Conservation (phyloP, 768 basidiomycete species). For the Collybiopsis confluens region DNA sequence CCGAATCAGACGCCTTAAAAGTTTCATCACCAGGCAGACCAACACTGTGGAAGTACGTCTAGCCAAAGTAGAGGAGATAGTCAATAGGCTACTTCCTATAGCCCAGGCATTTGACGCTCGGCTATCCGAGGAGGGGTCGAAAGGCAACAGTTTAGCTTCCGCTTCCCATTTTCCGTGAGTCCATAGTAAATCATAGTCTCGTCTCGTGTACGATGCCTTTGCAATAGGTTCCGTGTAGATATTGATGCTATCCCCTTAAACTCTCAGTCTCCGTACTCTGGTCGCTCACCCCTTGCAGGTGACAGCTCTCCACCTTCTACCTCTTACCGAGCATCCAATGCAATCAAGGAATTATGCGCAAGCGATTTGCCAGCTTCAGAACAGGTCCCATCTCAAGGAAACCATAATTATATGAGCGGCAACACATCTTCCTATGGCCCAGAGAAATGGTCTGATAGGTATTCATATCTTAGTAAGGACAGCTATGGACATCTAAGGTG, state of each 20-base stretch:
- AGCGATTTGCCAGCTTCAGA: slow-evolving; percentile 1
- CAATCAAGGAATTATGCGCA: slow-evolving; percentile 8
- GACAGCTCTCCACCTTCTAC: background rate
- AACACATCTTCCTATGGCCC: slow-evolving; percentile 5
- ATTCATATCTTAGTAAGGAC: slow-evolving; percentile 14
- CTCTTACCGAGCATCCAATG: slow-evolving; percentile 9
- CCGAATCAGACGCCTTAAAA: background rate
- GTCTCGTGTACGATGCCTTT: background rate
- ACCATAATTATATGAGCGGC: background rate
- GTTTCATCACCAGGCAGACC: slow-evolving; percentile 6
- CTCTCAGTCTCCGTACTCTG: background rate
- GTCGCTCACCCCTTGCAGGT: background rate
- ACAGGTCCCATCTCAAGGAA: background rate
- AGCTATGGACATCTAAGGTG: slow-evolving; percentile 16
- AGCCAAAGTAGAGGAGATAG: slow-evolving; percentile 13
- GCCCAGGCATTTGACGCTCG: slow-evolving; percentile 15
- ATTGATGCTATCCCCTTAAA: background rate
- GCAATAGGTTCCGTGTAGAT: background rate
- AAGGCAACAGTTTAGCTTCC: background rate
- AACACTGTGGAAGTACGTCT: slow-evolving; percentile 13
- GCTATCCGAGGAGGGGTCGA: slow-evolving; percentile 8
- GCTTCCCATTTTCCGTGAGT: background rate
- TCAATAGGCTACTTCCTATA: slow-evolving; percentile 15
- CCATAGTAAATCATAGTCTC: background rate
- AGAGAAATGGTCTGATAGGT: slow-evolving; percentile 15